Base-by-base conservation (phyloP, 2,329 filamentous ascomycete species). In the Penicillium sp. region DNA sequence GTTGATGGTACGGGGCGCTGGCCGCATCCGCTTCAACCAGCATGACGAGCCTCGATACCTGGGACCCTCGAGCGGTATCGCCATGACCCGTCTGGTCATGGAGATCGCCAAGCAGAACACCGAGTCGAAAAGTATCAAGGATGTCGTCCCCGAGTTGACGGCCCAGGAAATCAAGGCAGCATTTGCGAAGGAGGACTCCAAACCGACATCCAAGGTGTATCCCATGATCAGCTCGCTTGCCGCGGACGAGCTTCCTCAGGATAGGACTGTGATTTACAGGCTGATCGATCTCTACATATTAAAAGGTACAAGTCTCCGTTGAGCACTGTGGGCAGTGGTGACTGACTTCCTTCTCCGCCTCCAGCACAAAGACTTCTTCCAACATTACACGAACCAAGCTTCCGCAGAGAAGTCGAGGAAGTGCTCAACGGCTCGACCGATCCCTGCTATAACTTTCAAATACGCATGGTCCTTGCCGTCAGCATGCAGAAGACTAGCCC, bases 21-120 rank as follows among this genome's bases (percentile, higher is more conserved):
- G 91, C 24, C 83, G 93, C 61, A 90, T 97, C 63, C 87, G 87
- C 41, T 84, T 97, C 47, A 86, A 88, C 65, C 89, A 93, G 64
- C 86, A 86, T 51, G 90, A 95, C 69, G 93, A 96, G 73, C 86
- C 89, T 15, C 89, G 93, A 57, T 97, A 94, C 69, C 79, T 99
- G 2, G 94, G 94, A 0, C 89, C 94, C 2, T 96, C 92, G 45
- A 97, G 93, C 70, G 94, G 93, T 54, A 96, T 96, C 65, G 90
- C 91, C 67, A 95, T 97, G 78, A 95, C 92, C 12, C 85, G 93
- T 28, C 81, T 97, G 61, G 86, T 99, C 10, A 96, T 99, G 88
- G 92, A 96, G 70, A 85, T 96, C 72, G 93, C 93, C 48, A 97
- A 96, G 75, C 87, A 91, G 58, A 95, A 93, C 66, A 95, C 91